Evolutionary conservation across 331 rosid genomes (phyloP), one percentile per base, ranked within the genome.

Genomic region (Stylosanthes scabra): DNA sequence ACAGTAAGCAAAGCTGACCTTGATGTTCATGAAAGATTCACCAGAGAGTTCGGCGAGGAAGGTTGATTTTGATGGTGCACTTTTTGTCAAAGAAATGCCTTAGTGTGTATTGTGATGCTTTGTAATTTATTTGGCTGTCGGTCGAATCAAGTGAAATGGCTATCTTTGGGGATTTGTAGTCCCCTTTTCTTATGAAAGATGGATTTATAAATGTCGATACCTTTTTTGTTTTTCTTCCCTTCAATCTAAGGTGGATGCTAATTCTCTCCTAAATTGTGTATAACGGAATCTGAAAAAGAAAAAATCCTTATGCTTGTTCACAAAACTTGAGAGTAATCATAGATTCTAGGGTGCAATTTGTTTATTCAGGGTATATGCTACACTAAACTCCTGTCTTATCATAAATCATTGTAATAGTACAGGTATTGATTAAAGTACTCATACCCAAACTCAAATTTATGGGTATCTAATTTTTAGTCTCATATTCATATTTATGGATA

Each of bases 1-100:
- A 89, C 99, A 0, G 99, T 96, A 85, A 90, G 99, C 90, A 96
- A 96, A 85, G 6, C 79, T 41, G 98, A 96, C 73, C 98, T 96
- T 68, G 94, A 88, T 9, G 90, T 92, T 78, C 99, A 96, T 2
- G 99, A 96, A 89, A 90, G 88, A 83, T 96, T 92, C 88, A 96
- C 98, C 0, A 90, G 85, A 71, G 99, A 96, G 80, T 96, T 96
- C 72, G 99, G 99, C 66, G 99, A 96, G 84, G 99, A 96, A 83
- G 99, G 99, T 71, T 96, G 77, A 96, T 66, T 66, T 63, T 67
- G 82, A 72, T 68, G 81, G 64, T 31, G 37, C 37, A 79, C 62
- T 70, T 84, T 60, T 51, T 74, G 46, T 61, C 31, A n/a, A 63
- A 12, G 47, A 64, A 67, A 70, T 75, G n/a, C n/a, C n/a, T n/a